Evolutionary conservation across 495 filamentous ascomycete genomes (phyloP).

Genomic region (Hypoxylon lienhwacheense): DNA sequence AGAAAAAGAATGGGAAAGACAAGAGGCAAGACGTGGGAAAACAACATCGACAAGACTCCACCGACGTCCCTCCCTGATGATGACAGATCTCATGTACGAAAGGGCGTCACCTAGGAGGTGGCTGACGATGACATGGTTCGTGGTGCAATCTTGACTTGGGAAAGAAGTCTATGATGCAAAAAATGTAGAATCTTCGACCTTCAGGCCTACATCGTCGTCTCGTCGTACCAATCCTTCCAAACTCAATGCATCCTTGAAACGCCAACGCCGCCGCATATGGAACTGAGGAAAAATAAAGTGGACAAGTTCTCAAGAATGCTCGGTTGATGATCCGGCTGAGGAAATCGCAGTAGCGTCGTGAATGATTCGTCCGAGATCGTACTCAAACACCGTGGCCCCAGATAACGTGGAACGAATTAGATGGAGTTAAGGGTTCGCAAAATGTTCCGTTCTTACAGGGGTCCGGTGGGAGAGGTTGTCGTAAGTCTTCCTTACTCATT

Average conservation of each 20-base stretch:
- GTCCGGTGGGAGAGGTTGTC: not conserved
- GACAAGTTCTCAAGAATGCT: conserved; percentile 12
- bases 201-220: conserved; percentile 29
- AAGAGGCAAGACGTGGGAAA: conserved; percentile 19
- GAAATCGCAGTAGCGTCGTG: conserved; percentile 33
- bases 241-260: conserved; percentile 33
- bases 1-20: conserved; percentile 8
- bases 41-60: conserved; percentile 31
- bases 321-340: conserved; percentile 16
- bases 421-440: conserved; percentile 4
- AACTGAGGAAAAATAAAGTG: conserved; percentile 17
- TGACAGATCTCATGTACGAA: conserved; percentile 11
- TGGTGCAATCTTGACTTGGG: conserved; percentile 29
- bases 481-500: conserved; percentile 26
- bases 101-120: conserved; percentile 14
- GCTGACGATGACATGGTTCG: conserved; percentile 12
- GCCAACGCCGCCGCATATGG: conserved; percentile 38
- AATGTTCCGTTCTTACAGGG: conserved; percentile 17
- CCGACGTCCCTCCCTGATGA: conserved; percentile 11
- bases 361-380: conserved; percentile 39
- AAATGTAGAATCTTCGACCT: conserved; percentile 21
- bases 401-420: conserved; percentile 28
- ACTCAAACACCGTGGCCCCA: conserved; percentile 18
- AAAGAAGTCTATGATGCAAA: conserved; percentile 30
- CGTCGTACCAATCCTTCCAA: conserved; percentile 24